phyloP scores from a whole-genome alignment of 805 yeast species.

The Gaillardinia entomophila region DNA sequence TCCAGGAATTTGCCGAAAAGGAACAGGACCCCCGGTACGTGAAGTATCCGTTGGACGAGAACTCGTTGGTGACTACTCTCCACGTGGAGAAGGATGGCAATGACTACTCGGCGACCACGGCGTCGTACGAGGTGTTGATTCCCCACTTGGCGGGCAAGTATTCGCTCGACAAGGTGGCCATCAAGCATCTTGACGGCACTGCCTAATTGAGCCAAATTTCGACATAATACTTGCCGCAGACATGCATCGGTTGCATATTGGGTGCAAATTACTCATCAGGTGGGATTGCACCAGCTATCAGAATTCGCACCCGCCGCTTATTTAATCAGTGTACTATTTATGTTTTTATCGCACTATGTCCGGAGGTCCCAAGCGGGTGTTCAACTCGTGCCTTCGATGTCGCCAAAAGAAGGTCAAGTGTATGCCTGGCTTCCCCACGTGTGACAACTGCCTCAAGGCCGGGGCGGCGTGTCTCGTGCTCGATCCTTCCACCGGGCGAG shows the following conservation, averaged over 20 bases:
- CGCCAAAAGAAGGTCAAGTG: slow-evolving; percentile 62
- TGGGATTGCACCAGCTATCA: too few species aligned
- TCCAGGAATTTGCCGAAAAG: slow-evolving; percentile 1
- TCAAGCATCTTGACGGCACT: slow-evolving; percentile 39
- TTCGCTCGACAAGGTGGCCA: slow-evolving; percentile 20
- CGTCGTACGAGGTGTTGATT: slow-evolving; percentile 62
- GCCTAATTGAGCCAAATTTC: too few species aligned
- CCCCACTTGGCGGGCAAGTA: slow-evolving; percentile 47
- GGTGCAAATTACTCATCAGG: too few species aligned
- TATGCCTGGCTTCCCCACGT: slow-evolving; percentile 63
- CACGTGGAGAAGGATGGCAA: slow-evolving; percentile 64
- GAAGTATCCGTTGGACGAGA: slow-evolving; percentile 50
- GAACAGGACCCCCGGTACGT: slow-evolving; percentile 24
- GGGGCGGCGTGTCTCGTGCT: slow-evolving; percentile 73
- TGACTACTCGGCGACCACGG: slow-evolving; percentile 46
- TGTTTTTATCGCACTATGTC: too few species aligned
- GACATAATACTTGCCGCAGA: too few species aligned
- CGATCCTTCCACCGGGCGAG: slow-evolving; percentile 86
- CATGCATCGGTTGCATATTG: too few species aligned
- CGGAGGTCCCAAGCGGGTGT: slow-evolving; percentile 28
- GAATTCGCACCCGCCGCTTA: too few species aligned
- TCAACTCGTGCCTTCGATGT: slow-evolving; percentile 85
- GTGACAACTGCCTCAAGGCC: slow-evolving; percentile 58
- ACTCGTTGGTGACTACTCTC: slow-evolving; percentile 61
- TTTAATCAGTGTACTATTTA: too few species aligned